Evolutionary conservation across 768 basidiomycete genomes (phyloP).

Genomic region (Kwoniella newhampshirensis): DNA sequence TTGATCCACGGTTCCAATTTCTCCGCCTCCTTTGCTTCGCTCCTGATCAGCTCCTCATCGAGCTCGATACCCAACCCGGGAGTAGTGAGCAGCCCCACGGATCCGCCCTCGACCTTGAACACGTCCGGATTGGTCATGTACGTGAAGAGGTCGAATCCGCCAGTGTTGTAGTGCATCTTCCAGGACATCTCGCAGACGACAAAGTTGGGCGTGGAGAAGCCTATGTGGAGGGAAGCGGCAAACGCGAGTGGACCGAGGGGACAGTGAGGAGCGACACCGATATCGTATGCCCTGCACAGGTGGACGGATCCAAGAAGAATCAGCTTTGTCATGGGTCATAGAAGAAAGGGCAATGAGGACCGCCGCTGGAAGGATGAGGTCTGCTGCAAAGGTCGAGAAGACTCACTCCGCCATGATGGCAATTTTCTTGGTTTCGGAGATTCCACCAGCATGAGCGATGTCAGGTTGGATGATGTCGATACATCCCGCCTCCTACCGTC

Average conservation of each 20-base stretch:
- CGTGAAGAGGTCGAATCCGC: slow-evolving; percentile 50
- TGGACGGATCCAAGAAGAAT: too few relatives aligned
- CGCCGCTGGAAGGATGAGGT: too few relatives aligned
- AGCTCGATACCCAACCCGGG: slow-evolving; percentile 51
- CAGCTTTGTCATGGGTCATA: not conserved
- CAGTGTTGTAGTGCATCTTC: slow-evolving; percentile 52
- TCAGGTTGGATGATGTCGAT: slow-evolving; percentile 50
- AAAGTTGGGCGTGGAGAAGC: slow-evolving; percentile 63
- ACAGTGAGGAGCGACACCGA: slow-evolving; percentile 70
- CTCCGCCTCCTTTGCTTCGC: slow-evolving; percentile 37
- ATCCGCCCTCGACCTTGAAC: slow-evolving; percentile 47
- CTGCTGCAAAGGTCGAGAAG: too few relatives aligned
- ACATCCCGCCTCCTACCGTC: slow-evolving; percentile 41
- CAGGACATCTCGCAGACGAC: slow-evolving; percentile 51
- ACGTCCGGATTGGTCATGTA: slow-evolving; percentile 52
- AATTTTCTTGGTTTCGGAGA: slow-evolving; percentile 50
- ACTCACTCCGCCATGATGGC: slow-evolving; percentile 49
- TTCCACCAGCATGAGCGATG: slow-evolving; percentile 50
- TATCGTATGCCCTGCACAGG: slow-evolving; percentile 63
- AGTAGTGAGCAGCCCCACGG: slow-evolving; percentile 39
- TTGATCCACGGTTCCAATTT: slow-evolving; percentile 50
- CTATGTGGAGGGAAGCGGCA: slow-evolving; percentile 69
- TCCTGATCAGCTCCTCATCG: slow-evolving; percentile 50
- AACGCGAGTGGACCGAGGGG: slow-evolving; percentile 66
- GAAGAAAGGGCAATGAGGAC: not conserved